Evolutionary conservation across 2,329 filamentous ascomycete species (phyloP).

Genomic region (Paraphoma chrysanthemicola): DNA sequence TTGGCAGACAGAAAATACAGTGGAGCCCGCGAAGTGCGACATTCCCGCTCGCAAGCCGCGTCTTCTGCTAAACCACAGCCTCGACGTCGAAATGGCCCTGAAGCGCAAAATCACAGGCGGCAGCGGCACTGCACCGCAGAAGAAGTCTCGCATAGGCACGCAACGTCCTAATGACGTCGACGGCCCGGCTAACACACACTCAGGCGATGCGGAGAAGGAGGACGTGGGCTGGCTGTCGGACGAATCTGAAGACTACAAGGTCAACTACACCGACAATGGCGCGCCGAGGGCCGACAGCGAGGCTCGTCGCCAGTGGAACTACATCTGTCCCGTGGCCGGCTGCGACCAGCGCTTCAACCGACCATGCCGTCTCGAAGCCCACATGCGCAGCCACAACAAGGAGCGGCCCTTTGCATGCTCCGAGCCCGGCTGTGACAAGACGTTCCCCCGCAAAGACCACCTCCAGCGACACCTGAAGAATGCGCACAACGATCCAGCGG

Average conservation of each 20-base stretch:
- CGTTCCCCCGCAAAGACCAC: conserved; percentile 86
- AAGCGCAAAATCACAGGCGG: conserved; percentile 35
- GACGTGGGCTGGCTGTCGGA: conserved; percentile 27
- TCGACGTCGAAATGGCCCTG: conserved; percentile 26
- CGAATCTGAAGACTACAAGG: conserved; percentile 30
- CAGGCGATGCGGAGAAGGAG: conserved; percentile 15
- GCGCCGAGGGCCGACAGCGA: conserved; percentile 38
- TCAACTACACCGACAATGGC: conserved; percentile 39
- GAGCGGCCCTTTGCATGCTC: conserved; percentile 80
- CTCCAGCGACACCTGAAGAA: conserved; percentile 85
- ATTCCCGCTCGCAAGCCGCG: not conserved
- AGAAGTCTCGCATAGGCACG: conserved; percentile 37
- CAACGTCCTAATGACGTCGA: conserved; percentile 7
- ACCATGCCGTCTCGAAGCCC: conserved; percentile 76
- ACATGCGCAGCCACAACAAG: conserved; percentile 84
- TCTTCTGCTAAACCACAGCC: not conserved
- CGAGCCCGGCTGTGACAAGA: conserved; percentile 76
- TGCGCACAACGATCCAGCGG: conserved; percentile 68
- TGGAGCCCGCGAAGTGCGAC: conserved; percentile 7
- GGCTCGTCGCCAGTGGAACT: conserved; percentile 72
- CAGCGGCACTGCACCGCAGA: conserved; percentile 13
- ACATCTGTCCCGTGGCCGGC: conserved; percentile 74
- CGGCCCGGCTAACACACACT: conserved; percentile 6
- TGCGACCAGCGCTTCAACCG: conserved; percentile 89
- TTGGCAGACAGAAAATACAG: conserved; percentile 27